phyloP scores from a whole-genome alignment of 2,329 filamentous ascomycete species.

The Colletotrichum sp. region DNA sequence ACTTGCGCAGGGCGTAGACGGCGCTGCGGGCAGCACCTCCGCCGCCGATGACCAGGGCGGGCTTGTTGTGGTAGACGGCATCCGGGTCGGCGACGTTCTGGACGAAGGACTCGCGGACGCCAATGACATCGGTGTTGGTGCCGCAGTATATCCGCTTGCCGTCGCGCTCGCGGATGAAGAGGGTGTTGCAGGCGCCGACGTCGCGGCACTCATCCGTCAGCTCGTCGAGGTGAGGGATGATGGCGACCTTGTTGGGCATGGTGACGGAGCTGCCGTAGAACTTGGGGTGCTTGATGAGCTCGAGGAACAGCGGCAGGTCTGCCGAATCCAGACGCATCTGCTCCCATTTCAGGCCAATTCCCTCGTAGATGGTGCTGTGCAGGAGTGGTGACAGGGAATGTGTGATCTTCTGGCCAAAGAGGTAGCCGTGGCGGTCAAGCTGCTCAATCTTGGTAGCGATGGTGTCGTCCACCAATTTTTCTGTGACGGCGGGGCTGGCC shows the following conservation, averaged over 20 bases:
- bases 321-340: conserved; percentile 59
- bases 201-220: conserved; percentile 75
- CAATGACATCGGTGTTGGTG: conserved; percentile 83
- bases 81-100: conserved; percentile 56
- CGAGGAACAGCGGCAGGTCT: conserved; percentile 53
- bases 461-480: conserved; percentile 9
- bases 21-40: conserved; percentile 81
- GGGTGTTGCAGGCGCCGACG: conserved; percentile 81
- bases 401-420: conserved; percentile 62
- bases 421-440: conserved; percentile 54
- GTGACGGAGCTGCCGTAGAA: conserved; percentile 78
- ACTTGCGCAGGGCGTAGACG: conserved; percentile 75
- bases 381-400: conserved; percentile 61
- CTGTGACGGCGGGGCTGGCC: background rate
- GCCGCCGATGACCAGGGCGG: conserved; percentile 77
- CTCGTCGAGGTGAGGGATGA: conserved; percentile 75
- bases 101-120: conserved; percentile 75
- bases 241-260: conserved; percentile 84
- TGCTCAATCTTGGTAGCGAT: conserved; percentile 22
- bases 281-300: conserved; percentile 58
- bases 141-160: conserved; percentile 65
- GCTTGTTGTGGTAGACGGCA: conserved; percentile 58
- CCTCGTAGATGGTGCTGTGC: conserved; percentile 58
- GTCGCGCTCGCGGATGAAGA: conserved; percentile 65
- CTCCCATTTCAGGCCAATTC: conserved; percentile 54